Evolutionary conservation across 2,329 filamentous ascomycete genomes (phyloP).

Genomic region (Cyphellophora europaea): DNA sequence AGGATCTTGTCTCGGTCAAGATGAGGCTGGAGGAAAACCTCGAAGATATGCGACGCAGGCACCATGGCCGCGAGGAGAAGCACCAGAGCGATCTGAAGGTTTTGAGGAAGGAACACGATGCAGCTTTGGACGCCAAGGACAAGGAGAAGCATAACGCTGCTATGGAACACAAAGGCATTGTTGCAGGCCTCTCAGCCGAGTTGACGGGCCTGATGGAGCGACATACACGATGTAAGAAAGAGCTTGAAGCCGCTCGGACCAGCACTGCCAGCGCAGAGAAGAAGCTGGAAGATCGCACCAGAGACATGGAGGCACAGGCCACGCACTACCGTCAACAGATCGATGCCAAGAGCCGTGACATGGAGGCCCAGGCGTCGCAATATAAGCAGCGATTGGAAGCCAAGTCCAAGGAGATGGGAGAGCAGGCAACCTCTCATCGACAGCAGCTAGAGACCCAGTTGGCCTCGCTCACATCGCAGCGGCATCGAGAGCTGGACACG

Average conservation of each 20-base stretch:
- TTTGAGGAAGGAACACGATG: slow-evolving; percentile 4
- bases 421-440: slow-evolving; percentile 3
- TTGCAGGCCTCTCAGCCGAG: background rate
- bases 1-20: slow-evolving; percentile 28
- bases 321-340: background rate
- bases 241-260: background rate
- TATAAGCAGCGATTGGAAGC: slow-evolving; percentile 4
- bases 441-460: slow-evolving; percentile 8
- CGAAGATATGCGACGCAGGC: slow-evolving; percentile 23
- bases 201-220: background rate
- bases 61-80: slow-evolving; percentile 24
- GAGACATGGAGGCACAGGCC: slow-evolving; percentile 6
- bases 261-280: slow-evolving; percentile 2
- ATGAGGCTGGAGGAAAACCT: slow-evolving; percentile 27
- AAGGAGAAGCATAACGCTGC: background rate
- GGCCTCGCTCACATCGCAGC: slow-evolving; percentile 4
- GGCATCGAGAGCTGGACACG: slow-evolving; percentile 7
- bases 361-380: slow-evolving; percentile 2
- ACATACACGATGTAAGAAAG: background rate
- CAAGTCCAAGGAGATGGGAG: slow-evolving; percentile 8
- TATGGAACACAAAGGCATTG: background rate
- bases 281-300: slow-evolving; percentile 9
- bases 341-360: slow-evolving; percentile 6
- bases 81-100: slow-evolving; percentile 5
- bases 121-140: background rate